phyloP scores from a whole-genome alignment of 352 stramenopile species.

The Pythium guiyangense region DNA sequence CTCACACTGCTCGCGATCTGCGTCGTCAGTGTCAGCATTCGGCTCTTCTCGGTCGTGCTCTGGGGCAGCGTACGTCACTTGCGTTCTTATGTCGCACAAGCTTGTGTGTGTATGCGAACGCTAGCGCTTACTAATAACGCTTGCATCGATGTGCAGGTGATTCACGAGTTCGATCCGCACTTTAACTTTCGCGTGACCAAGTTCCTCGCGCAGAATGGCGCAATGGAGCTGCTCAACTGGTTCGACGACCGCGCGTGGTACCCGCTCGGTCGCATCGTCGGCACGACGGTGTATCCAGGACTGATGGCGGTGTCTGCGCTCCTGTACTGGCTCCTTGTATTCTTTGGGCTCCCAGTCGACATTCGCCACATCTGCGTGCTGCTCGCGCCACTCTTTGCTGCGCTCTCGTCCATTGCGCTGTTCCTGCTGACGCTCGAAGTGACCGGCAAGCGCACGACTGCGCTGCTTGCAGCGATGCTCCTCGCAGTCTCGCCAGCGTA shows the following conservation, averaged over 20 bases:
- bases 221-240: slow-evolving; percentile 95
- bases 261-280: slow-evolving; percentile 89
- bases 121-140: neutral
- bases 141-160: slow-evolving; percentile 44
- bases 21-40: slow-evolving; percentile 85
- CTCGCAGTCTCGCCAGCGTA: slow-evolving; percentile 96
- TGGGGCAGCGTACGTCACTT: slow-evolving; percentile 79
- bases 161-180: slow-evolving; percentile 94
- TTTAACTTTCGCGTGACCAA: slow-evolving; percentile 99
- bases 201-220: slow-evolving; percentile 89
- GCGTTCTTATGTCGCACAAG: neutral
- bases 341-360: slow-evolving; percentile 51
- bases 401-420: slow-evolving; percentile 76
- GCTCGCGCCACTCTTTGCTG: slow-evolving; percentile 86
- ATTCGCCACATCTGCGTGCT: slow-evolving; percentile 90
- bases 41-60: slow-evolving; percentile 88
- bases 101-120: neutral
- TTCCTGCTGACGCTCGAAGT: slow-evolving; percentile 88
- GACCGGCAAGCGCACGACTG: slow-evolving; percentile 57
- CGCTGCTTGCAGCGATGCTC: slow-evolving; percentile 88
- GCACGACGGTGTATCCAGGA: slow-evolving; percentile 91
- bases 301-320: slow-evolving; percentile 84
- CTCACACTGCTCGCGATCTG: slow-evolving; percentile 80
- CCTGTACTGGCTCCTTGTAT: slow-evolving; percentile 75
- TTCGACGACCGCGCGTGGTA: slow-evolving; percentile 97